A percentile compares a stretch with the other conserved stretches of the same genome.
These are phyloP conservation scores for Diaporthe velutina DNA, from an alignment of 2,329 filamentous ascomycete genomes.

Conservation along the genomic window DNA sequence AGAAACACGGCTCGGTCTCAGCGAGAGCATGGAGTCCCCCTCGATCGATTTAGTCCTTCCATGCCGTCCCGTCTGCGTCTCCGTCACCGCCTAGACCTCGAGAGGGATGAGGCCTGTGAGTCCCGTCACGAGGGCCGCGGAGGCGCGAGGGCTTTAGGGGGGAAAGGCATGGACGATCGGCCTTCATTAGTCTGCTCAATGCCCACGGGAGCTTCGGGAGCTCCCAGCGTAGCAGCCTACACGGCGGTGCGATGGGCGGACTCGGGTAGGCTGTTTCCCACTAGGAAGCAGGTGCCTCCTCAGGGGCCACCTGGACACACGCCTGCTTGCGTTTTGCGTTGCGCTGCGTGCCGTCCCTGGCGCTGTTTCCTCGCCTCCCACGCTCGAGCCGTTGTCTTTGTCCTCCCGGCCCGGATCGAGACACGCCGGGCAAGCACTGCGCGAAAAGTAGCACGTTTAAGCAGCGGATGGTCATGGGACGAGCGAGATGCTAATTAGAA, in stretches of 20 bases:
- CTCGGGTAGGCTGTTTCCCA: not conserved
- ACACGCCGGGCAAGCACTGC: constrained; percentile 6
- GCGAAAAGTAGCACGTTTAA: not conserved
- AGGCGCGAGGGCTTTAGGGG: not conserved
- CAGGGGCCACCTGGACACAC: not conserved
- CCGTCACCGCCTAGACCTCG: constrained; percentile 7
- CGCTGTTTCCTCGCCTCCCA: not conserved
- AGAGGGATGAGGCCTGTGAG: constrained; percentile 26
- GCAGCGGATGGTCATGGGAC: not conserved
- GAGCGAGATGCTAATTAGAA: not conserved
- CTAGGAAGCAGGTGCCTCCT: not conserved
- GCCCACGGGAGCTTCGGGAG: constrained; percentile 7
- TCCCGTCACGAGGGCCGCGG: constrained; percentile 2
- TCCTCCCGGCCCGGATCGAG: constrained; percentile 21
- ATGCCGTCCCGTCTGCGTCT: constrained; percentile 10
- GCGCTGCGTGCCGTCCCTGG: constrained; percentile 27
- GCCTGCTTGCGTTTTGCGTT: not conserved
- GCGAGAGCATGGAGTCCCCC: constrained; percentile 9
- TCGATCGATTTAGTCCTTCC: not conserved
- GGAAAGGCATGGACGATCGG: not conserved
- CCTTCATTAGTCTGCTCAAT: not conserved
- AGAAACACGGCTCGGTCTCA: constrained; percentile 29
- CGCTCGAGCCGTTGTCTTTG: constrained; percentile 31
- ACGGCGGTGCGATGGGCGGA: not conserved
- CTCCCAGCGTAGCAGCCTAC: not conserved